Evolutionary conservation across 164 flowering plant genomes (phyloP), one percentile per base, ranked within the genome.

Genomic region (Taxillus chinensis): DNA sequence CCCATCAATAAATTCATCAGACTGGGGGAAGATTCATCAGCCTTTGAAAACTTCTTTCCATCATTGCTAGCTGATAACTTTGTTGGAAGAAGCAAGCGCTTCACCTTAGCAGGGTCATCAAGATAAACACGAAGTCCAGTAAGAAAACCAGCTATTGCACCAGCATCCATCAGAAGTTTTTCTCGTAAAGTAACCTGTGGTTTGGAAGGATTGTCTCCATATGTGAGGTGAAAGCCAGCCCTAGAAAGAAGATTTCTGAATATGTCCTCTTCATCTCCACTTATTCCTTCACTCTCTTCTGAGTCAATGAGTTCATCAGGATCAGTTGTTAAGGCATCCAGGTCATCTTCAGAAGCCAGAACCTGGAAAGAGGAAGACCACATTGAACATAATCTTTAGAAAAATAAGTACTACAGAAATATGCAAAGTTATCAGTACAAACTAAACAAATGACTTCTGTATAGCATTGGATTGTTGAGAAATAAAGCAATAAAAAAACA

Each of bases 1-100:
- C 99, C 97, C 99, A 95, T 95, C 75, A 95, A 77, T 84, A 95
- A 80, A 73, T 95, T 87, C 96, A 95, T 89, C 67, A 95, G 66
- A 74, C 99, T 87, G 27, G 99, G 97, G 39, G 91, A 91, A 64
- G 95, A 79, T 72, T 86, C 90, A 61, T 85, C 88, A 69, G 73
- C 63, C 65, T 77, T 78, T 15, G 71, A 57, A 50, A 66, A 71
- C 77, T 89, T 87, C 77, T 84, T 87, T 45, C 87, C 89, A 73
- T 84, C 89, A 75, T 61, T 81, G 60, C 74, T 60, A 68, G 84
- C 75, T 67, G 99, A 87, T 17, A 91, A 78, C 81, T 89, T 95
- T 17, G 96, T 85, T 63, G 99, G 99, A 61, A 95, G 96, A 73
- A 95, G 92, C 75, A 95, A 75, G 52, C 96, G 91, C 73, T 91